Evolutionary conservation across 2,329 filamentous ascomycete genomes (phyloP), one percentile per base, ranked within the genome.

Genomic region (Ophiostoma himal-ulmi): DNA sequence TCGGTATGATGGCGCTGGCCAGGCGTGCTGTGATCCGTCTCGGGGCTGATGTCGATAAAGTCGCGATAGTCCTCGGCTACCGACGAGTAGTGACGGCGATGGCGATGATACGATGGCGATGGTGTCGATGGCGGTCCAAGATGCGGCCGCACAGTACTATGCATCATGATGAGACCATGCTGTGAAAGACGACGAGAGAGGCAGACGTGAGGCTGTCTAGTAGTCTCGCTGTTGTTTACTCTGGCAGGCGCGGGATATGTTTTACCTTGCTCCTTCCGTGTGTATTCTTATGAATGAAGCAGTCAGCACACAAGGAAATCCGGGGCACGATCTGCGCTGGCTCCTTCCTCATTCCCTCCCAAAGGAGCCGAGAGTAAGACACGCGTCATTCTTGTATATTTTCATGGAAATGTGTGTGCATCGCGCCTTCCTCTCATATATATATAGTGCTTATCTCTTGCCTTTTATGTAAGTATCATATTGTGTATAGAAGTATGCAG

Each of bases 11-110:
- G n/a, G 57, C 11, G 7, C 17, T 5, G 30, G 26, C 34, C 17
- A 30, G 37, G 5, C 8, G 6, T 26, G 20, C 14, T 5, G 60
- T n/a, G 30, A 41, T 37, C 13, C 62, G 67, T 41, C 67, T 69
- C 67, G 30, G 67, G 14, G 69, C 62, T 11, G 67, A 62, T 5
- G 41, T 41, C 20, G 67, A 67, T 14, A 67, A 67, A 7, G 10
- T 30, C 22, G n/a, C 37, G 37, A 26, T 48, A 17, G 54, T 66
- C 70, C 41, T 68, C 44, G 34, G 68, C 70, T 1, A 70, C 68
- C 1, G 70, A 71, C 6, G 70, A 68, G 37, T 34, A 70, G 66
- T 71, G 66, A 26, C 70, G 68, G 8, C 70, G 68, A 22, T 71
- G 70, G 57, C 64, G 36, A 34, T 52, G 70, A 11, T 65, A 34